Evolutionary conservation across 805 yeast species (phyloP).

Genomic region (Lachancea fermentati): DNA sequence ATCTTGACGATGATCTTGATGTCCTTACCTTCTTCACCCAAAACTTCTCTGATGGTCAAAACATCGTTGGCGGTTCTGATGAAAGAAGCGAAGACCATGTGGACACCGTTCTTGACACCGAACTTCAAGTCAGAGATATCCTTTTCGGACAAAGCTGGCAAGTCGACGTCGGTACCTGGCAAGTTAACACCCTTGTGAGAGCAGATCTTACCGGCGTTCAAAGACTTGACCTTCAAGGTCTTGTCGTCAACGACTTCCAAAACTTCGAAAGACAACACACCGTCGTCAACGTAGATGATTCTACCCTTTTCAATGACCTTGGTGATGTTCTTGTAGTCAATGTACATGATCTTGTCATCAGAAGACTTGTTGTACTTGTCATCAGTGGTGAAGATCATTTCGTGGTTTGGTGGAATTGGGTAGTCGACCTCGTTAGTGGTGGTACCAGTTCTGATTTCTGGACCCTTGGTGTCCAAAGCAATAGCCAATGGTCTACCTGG

Average conservation of each 20-base stretch:
- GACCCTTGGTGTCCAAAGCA: conserved; percentile 99
- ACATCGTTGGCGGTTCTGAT: conserved; percentile 93
- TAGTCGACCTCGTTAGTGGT: conserved; percentile 75
- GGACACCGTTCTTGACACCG: conserved; percentile 96
- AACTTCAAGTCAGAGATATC: conserved; percentile 87
- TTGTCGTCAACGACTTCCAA: conserved; percentile 70
- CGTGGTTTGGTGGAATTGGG: conserved; percentile 80
- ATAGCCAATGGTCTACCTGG: conserved; percentile 97
- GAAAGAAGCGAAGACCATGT: conserved; percentile 98
- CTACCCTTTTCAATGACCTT: conserved; percentile 85
- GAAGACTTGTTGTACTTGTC: conserved; percentile 64
- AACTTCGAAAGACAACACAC: conserved; percentile 94
- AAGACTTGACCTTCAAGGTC: conserved; percentile 80
- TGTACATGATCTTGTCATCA: conserved; percentile 77
- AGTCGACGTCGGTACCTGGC: conserved; percentile 98
- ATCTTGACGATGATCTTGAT: conserved; percentile 96
- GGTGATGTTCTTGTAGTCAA: conserved; percentile 95
- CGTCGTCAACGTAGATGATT: conserved; percentile 93
- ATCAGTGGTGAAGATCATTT: conserved; percentile 91
- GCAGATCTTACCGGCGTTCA: conserved; percentile 92
- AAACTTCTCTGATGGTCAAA: conserved; percentile 81
- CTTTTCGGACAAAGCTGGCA: conserved; percentile 96
- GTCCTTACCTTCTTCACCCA: conserved; percentile 95
- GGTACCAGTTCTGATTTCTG: conserved; percentile 98
- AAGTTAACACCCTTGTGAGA: conserved; percentile 99